phyloP scores from a whole-genome alignment of 2,329 filamentous ascomycete genomes.

The Pyrenophora seminiperda region DNA sequence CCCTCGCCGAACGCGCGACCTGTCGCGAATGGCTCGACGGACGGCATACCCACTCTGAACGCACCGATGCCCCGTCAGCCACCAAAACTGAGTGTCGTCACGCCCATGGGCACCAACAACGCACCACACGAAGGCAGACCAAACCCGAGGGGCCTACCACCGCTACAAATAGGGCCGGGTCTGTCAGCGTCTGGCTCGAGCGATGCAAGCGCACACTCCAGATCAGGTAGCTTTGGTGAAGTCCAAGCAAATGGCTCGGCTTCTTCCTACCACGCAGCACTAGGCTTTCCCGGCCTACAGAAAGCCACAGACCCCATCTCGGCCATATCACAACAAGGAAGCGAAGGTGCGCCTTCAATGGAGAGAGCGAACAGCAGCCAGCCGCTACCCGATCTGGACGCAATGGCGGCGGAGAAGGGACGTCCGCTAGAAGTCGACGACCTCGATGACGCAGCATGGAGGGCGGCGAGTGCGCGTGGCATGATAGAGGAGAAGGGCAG shows the following conservation, averaged over 20 bases:
- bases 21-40: constrained; percentile 65
- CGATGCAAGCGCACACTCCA: constrained; percentile 79
- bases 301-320: constrained; percentile 81
- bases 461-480: constrained; percentile 86
- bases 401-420: constrained; percentile 80
- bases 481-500: constrained; percentile 87
- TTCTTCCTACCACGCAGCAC: constrained; percentile 76
- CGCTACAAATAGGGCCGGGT: constrained; percentile 59
- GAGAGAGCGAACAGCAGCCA: constrained; percentile 82
- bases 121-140: constrained; percentile 71
- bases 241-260: constrained; percentile 80
- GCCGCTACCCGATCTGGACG: constrained; percentile 76
- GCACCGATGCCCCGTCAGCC: constrained; percentile 62
- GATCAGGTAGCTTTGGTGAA: constrained; percentile 84
- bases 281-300: constrained; percentile 77
- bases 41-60: constrained; percentile 40
- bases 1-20: constrained; percentile 82
- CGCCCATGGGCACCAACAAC: constrained; percentile 80
- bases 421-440: constrained; percentile 89
- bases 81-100: constrained; percentile 83
- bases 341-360: constrained; percentile 73
- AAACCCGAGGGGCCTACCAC: constrained; percentile 57
- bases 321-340: constrained; percentile 77
- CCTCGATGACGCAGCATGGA: constrained; percentile 92
- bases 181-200: constrained; percentile 75